phyloP scores from a whole-genome alignment of 345 rosid species.

The Populus tremula region DNA sequence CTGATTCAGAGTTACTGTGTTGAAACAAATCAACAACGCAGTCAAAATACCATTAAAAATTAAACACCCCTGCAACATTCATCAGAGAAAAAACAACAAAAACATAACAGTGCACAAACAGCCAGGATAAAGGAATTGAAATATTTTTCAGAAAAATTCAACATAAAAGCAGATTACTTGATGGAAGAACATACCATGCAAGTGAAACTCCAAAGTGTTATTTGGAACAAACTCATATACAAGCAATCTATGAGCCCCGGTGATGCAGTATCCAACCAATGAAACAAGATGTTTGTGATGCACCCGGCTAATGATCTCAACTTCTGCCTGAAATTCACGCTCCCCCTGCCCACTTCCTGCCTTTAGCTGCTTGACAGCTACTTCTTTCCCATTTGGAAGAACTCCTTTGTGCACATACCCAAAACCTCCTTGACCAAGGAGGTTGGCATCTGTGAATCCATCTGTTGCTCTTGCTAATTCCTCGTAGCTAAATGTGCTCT shows the following conservation, averaged over 20 bases:
- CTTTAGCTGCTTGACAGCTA: conserved; percentile 25
- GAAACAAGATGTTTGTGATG: conserved; percentile 36
- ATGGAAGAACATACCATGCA: conserved; percentile 19
- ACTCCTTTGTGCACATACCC: conserved; percentile 34
- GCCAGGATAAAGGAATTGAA: not conserved
- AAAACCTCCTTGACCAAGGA: conserved; percentile 34
- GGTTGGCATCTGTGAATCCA: conserved; percentile 31
- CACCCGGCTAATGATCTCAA: conserved; percentile 31
- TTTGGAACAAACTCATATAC: conserved; percentile 33
- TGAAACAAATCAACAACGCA: no score
- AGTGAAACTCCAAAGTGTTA: conserved; percentile 31
- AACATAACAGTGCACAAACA: not conserved
- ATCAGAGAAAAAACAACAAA: not conserved
- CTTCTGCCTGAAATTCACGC: conserved; percentile 32
- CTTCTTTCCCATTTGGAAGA: conserved; percentile 32
- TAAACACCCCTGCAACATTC: not conserved
- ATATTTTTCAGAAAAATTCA: not conserved
- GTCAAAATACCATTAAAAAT: not conserved
- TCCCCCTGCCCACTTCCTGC: conserved; percentile 35
- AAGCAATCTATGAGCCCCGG: conserved; percentile 28
- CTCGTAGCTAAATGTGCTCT: conserved; percentile 40
- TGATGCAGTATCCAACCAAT: conserved; percentile 33
- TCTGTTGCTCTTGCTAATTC: conserved; percentile 30
- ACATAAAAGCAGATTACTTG: not conserved
- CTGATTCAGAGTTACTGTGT: no score